Conservation (phyloP, 768 basidiomycete species). For the Termitomyces sp. region DNA sequence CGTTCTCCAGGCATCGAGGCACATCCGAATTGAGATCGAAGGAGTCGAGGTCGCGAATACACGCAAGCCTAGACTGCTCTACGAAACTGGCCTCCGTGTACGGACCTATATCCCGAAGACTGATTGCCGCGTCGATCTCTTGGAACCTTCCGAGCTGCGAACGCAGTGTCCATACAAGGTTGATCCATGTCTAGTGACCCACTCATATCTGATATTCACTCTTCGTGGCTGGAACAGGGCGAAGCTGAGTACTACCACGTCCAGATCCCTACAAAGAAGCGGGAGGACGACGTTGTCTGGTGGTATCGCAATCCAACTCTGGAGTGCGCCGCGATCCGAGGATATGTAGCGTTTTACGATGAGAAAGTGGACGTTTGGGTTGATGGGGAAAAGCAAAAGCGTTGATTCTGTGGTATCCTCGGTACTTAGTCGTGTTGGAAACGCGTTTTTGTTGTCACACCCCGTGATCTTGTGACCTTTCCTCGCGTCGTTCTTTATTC, state of each 20-base stretch:
- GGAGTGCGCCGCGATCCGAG: constrained; percentile 48
- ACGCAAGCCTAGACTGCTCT: constrained; percentile 47
- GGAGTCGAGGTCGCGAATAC: constrained; percentile 65
- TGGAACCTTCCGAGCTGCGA: constrained; percentile 41
- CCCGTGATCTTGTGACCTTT: constrained; percentile 4
- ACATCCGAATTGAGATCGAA: constrained; percentile 55
- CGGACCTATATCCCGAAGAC: constrained; percentile 61
- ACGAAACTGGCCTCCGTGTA: constrained; percentile 53
- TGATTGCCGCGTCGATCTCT: constrained; percentile 48
- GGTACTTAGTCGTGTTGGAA: not conserved
- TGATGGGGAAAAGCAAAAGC: constrained; percentile 51
- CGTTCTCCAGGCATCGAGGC: constrained; percentile 54
- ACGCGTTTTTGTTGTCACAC: constrained; percentile 3
- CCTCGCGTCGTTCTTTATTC: not conserved
- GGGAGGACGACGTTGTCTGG: constrained; percentile 54
- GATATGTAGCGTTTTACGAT: constrained; percentile 59
- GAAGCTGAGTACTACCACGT: constrained; percentile 57
- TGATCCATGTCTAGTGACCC: not conserved
- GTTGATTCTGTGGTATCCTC: constrained; percentile 2
- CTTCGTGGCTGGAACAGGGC: constrained; percentile 36
- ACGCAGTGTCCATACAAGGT: constrained; percentile 68
- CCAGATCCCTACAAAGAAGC: constrained; percentile 38
- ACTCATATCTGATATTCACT: not conserved
- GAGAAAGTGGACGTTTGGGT: constrained; percentile 67
- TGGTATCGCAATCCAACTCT: constrained; percentile 54